These are phyloP conservation scores for Pterulicium gracile DNA, from an alignment of 1,284 basidiomycete species.

Conservation along the genomic window DNA sequence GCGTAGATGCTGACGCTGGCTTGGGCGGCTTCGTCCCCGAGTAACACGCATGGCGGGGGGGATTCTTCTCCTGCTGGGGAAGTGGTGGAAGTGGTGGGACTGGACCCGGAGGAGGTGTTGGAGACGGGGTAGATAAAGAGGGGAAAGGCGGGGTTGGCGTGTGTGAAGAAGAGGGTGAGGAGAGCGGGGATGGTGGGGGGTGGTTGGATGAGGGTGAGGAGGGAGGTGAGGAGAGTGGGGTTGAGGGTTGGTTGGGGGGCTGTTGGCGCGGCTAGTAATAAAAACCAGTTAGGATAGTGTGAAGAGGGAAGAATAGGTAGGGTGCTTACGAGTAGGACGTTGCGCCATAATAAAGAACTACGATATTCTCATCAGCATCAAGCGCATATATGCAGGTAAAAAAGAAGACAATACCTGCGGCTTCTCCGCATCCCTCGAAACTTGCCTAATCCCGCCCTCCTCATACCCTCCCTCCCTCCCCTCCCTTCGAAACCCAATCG, in stretches of 20 bases:
- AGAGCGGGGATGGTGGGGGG: neutral
- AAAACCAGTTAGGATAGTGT: too few species aligned
- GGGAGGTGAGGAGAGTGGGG: neutral
- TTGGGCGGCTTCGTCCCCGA: neutral
- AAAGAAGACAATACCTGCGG: too few species aligned
- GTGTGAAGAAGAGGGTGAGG: neutral
- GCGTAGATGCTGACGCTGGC: neutral
- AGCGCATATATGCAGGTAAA: too few species aligned
- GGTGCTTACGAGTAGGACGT: neutral
- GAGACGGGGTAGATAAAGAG: neutral
- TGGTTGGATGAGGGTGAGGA: neutral
- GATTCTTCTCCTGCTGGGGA: too few species aligned
- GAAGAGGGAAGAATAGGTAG: neutral
- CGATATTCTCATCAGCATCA: too few species aligned
- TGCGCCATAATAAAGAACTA: neutral
- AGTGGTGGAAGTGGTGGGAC: too few species aligned
- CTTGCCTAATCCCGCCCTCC: neutral
- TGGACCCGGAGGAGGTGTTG: neutral
- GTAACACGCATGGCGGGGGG: neutral
- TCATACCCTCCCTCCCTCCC: neutral
- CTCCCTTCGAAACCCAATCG: neutral
- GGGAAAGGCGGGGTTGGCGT: neutral
- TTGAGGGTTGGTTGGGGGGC: neutral
- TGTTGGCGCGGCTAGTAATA: neutral
- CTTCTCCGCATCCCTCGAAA: neutral